Evolutionary conservation across 768 basidiomycete genomes (phyloP).

Genomic region (Suillus fuscotomentosus): DNA sequence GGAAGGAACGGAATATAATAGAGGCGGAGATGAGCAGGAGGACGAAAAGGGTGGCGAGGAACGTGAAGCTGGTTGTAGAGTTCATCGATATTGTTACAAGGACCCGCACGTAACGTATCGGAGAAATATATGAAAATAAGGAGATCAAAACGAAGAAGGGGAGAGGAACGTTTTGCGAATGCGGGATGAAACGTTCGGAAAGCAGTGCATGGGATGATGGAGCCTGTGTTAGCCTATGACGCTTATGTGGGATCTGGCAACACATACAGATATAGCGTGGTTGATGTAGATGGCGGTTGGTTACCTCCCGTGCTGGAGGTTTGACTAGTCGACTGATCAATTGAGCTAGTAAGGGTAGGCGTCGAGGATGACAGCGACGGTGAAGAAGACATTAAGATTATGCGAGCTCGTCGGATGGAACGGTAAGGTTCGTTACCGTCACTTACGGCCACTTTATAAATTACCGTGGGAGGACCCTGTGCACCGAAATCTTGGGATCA

Average conservation of each 20-base stretch:
- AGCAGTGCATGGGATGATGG: constrained; percentile 3
- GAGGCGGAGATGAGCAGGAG: constrained; percentile 63
- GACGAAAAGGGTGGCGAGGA: constrained; percentile 68
- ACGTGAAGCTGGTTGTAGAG: constrained; percentile 53
- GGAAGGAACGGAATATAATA: constrained; percentile 62
- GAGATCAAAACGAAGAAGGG: background rate
- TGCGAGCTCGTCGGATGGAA: constrained; percentile 1
- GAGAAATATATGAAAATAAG: background rate
- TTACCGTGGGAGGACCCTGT: constrained; percentile 3
- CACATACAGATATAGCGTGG: constrained; percentile 32
- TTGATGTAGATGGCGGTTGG: constrained; percentile 12
- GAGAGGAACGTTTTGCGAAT: background rate
- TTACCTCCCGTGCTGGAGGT: background rate
- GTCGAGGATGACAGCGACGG: constrained; percentile 9
- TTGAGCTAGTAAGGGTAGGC: background rate
- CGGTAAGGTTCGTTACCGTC: background rate
- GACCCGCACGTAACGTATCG: background rate
- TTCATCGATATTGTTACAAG: background rate
- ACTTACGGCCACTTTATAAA: background rate
- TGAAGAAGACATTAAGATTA: constrained; percentile 7
- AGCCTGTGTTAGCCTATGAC: constrained; percentile 9
- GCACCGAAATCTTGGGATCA: background rate
- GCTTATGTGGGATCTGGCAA: constrained; percentile 14
- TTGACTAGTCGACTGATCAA: background rate
- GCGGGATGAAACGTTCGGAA: background rate